Evolutionary conservation across 2,329 filamentous ascomycete species (phyloP).

Genomic region (Lithohypha guttulata): DNA sequence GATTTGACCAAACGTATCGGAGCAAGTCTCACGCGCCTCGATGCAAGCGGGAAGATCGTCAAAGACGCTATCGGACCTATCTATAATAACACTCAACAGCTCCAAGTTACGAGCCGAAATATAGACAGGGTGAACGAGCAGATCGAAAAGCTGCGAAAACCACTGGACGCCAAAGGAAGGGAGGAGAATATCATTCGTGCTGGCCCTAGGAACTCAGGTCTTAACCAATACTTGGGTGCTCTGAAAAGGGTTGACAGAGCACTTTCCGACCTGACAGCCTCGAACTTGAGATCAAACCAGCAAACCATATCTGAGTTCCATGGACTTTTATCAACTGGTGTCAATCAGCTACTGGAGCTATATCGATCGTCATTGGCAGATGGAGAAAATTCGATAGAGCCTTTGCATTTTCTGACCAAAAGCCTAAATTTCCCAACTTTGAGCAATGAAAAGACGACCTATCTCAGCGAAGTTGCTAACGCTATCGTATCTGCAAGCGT

Average conservation of each 20-base stretch:
- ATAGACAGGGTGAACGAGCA: conserved; percentile 76
- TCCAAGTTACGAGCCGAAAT: conserved; percentile 81
- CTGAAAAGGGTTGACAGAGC: conserved; percentile 81
- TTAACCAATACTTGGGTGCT: conserved; percentile 77
- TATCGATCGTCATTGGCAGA: conserved; percentile 72
- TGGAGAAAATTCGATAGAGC: conserved; percentile 71
- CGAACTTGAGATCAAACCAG: conserved; percentile 88
- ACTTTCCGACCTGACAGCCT: conserved; percentile 71
- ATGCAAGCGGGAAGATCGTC: conserved; percentile 80
- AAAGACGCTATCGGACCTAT: conserved; percentile 86
- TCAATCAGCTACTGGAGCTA: conserved; percentile 69
- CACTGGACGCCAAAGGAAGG: conserved; percentile 81
- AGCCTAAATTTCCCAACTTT: conserved; percentile 69
- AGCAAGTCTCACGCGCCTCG: conserved; percentile 69
- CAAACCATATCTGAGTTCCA: conserved; percentile 73
- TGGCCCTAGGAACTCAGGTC: conserved; percentile 71
- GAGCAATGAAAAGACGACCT: conserved; percentile 62
- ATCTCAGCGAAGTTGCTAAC: conserved; percentile 66
- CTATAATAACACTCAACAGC: conserved; percentile 78
- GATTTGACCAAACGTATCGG: conserved; percentile 93
- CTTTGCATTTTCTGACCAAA: conserved; percentile 86
- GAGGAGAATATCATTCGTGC: conserved; percentile 86
- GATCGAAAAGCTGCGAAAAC: conserved; percentile 79
- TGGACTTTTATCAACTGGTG: conserved; percentile 65
- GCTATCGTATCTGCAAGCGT: conserved; percentile 57